Evolutionary conservation across 257 asterid species (phyloP), one percentile per base, ranked within the genome.

Genomic region (Verbascum thapsus): DNA sequence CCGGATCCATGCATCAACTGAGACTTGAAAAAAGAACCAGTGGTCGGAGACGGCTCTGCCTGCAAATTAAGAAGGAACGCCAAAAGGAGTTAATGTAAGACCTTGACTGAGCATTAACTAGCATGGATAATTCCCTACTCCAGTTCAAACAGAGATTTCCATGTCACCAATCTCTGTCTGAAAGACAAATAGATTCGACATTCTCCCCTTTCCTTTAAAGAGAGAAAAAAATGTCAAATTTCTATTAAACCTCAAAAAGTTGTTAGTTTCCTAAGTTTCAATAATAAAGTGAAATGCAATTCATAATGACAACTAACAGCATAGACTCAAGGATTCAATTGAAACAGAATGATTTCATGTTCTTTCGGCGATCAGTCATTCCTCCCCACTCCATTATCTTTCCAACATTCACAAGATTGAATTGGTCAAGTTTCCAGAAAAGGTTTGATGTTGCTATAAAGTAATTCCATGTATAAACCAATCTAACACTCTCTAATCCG

Each of bases 41-140:
- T 92, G 45, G 99, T 92, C 42, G 99, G 99, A 73, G 99, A 92
- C 67, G 95, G 97, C 79, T 92, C 99, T 54, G 88, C 91, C 99
- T 92, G 89, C 59, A 82, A 69, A 72, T 63, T 10, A 57, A 63
- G 56, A 70, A 26, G 38, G 58, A 67, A 67, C 50, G 55, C 50
- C 41, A 12, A 13, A 61, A 51, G 47, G 50, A 72, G 72, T 47
- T 59, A 70, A 49, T 34, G 48, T n/a, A 37, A 56, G 19, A 59
- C 61, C 67, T 43, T 26, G 35, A 53, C 26, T 8, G 16, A 23
- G 5, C 71, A 61, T 34, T 32, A 56, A 34, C 71, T 11, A 72
- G 47, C 71, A 70, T 5, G 56, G 15, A 70, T 53, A 66, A 51
- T 6, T 59, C 22, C 35, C 53, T 17, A 40, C 56, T 58, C 43